phyloP scores from a whole-genome alignment of 345 rosid genomes.

The Salix caprea region DNA sequence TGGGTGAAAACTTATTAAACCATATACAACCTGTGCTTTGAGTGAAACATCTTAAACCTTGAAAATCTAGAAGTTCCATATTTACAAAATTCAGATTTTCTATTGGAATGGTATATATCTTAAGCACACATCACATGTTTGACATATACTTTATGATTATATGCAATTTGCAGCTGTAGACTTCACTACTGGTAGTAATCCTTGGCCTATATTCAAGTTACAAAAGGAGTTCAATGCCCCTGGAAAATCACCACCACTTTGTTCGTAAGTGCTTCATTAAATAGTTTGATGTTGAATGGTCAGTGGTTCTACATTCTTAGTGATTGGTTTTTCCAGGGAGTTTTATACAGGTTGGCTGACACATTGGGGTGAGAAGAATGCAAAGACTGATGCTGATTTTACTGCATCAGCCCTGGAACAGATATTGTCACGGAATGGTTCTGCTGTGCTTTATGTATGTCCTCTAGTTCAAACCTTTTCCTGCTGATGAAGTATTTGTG shows the following conservation, averaged over 20 bases:
- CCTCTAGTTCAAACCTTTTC: conserved; percentile 4
- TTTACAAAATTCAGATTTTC: no score
- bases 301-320: conserved; percentile 6
- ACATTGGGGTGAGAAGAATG: conserved; percentile 87
- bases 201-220: conserved; percentile 81
- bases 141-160: background rate
- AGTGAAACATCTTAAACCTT: no score
- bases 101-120: background rate
- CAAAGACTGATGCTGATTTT: conserved; percentile 54
- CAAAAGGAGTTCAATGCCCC: conserved; percentile 87
- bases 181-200: conserved; percentile 70
- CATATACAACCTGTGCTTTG: no score
- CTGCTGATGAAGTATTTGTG: conserved; percentile 2
- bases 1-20: no score
- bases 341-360: conserved; percentile 99
- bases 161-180: conserved; percentile 67
- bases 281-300: background rate
- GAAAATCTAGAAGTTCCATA: no score
- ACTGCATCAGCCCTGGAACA: conserved; percentile 72
- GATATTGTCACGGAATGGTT: conserved; percentile 69
- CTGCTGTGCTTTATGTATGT: conserved; percentile 93
- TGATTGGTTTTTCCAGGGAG: conserved; percentile 49
- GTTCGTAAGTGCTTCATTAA: conserved; percentile 48
- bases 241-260: conserved; percentile 92
- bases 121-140: background rate